Evolutionary conservation across 139 green algal species (phyloP).

Genomic region (Chlamydomonas sp.): DNA sequence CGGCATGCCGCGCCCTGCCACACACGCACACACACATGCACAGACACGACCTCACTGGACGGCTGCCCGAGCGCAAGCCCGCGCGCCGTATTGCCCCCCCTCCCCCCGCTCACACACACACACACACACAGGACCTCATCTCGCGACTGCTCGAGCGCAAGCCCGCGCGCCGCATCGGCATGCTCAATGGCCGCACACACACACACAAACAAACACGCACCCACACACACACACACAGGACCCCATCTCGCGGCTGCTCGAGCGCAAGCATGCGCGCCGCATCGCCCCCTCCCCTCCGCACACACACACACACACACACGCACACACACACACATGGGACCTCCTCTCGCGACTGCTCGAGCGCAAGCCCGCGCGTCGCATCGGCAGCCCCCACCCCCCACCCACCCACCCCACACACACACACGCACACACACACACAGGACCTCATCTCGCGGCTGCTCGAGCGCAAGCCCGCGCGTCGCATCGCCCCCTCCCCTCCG

Average conservation of each 20-base stretch:
- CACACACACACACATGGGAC: no score
- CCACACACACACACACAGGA: conserved; percentile 31
- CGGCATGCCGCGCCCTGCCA: not conserved
- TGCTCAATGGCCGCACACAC: conserved; percentile 64
- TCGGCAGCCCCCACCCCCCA: conserved; percentile 81
- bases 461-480: not conserved
- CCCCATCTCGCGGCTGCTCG: conserved; percentile 72
- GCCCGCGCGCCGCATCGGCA: conserved; percentile 78
- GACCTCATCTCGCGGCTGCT: not conserved
- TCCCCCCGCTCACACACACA: no score
- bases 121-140: conserved; percentile 84
- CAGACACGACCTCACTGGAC: conserved; percentile 59
- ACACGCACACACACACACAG: not conserved
- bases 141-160: conserved; percentile 79
- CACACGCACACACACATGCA: not conserved
- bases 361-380: conserved; percentile 73
- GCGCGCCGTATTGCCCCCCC: conserved; percentile 77
- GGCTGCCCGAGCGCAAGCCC: conserved; percentile 83
- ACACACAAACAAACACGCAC: no score
- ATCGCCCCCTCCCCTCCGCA: no score
- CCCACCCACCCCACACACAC: not conserved
- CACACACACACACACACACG: no score
- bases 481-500: not conserved
- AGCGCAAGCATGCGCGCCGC: conserved; percentile 78
- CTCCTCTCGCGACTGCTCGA: conserved; percentile 79